Evolutionary conservation across 2,329 filamentous ascomycete genomes (phyloP).

Genomic region (Hypoxylon sp.): DNA sequence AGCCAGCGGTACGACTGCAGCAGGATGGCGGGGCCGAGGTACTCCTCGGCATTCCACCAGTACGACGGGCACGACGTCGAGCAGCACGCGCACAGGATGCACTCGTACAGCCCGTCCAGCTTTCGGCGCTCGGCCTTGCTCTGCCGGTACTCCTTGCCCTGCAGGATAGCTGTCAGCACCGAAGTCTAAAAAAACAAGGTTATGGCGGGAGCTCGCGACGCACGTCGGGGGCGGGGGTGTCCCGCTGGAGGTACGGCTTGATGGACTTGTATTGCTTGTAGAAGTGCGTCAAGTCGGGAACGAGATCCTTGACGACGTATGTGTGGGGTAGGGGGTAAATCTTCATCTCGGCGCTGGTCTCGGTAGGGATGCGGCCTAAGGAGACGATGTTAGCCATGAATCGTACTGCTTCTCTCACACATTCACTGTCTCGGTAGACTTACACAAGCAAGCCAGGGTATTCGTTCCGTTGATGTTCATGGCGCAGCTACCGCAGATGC

Average conservation of each 20-base stretch:
- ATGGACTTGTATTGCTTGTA: conserved; percentile 99
- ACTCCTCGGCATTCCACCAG: conserved; percentile 99
- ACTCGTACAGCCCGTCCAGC: conserved; percentile 98
- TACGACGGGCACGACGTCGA: conserved; percentile 99
- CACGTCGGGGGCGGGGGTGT: conserved; percentile 84
- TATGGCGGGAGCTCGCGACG: conserved; percentile 48
- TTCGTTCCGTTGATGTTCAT: conserved; percentile 99
- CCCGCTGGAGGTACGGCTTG: conserved; percentile 96
- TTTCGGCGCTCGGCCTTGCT: conserved; percentile 92
- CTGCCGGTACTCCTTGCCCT: conserved; percentile 94
- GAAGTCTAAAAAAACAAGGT: not conserved
- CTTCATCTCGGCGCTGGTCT: conserved; percentile 81
- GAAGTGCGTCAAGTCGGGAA: conserved; percentile 96
- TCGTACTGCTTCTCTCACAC: not conserved
- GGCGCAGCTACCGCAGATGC: conserved; percentile 97
- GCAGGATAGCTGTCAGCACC: conserved; percentile 14
- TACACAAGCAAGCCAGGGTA: conserved; percentile 97
- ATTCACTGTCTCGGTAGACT: conserved; percentile 51
- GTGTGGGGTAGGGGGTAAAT: conserved; percentile 98
- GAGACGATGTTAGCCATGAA: conserved; percentile 41
- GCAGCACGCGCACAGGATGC: conserved; percentile 99
- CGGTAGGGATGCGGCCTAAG: conserved; percentile 89
- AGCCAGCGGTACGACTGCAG: conserved; percentile 99
- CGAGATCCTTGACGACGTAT: conserved; percentile 98
- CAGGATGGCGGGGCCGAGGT: conserved; percentile 94